These are phyloP conservation scores for Clarkia xantiana DNA, from an alignment of 345 rosid species.

Conservation along the genomic window DNA sequence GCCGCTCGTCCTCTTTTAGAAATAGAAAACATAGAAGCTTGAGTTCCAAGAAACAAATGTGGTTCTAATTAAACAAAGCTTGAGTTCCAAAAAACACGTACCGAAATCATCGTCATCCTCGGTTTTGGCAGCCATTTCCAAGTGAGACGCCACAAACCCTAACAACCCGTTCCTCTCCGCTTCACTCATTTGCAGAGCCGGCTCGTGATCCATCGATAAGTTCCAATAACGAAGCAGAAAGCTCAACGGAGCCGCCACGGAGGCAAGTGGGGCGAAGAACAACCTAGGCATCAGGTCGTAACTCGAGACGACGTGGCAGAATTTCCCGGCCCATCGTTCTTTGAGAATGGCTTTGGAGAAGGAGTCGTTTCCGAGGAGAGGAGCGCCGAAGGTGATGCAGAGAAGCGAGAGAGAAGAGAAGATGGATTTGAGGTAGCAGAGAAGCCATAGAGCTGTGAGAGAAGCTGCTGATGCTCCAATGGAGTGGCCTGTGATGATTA, in stretches of 20 bases:
- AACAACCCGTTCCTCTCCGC: constrained; percentile 13
- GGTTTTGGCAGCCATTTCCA: constrained; percentile 8
- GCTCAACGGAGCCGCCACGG: constrained; percentile 9
- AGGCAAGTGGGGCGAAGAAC: constrained; percentile 22
- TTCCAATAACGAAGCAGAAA: constrained; percentile 19
- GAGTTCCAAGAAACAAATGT: too few species aligned
- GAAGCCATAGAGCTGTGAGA: constrained; percentile 65
- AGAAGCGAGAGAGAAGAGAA: constrained; percentile 23
- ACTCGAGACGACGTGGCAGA: constrained; percentile 49
- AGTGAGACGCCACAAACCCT: neutral
- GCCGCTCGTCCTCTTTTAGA: too few species aligned
- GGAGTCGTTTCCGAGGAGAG: constrained; percentile 47
- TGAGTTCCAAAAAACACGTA: neutral
- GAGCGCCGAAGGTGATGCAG: constrained; percentile 74
- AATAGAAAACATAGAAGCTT: too few species aligned
- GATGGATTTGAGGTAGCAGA: constrained; percentile 27
- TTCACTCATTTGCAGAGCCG: constrained; percentile 9
- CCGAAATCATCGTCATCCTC: constrained; percentile 8
- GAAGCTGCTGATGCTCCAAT: constrained; percentile 51
- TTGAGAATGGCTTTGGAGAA: constrained; percentile 39
- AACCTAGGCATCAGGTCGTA: constrained; percentile 49
- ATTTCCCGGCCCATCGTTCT: constrained; percentile 49
- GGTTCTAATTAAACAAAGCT: too few species aligned
- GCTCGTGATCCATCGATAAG: constrained; percentile 14
- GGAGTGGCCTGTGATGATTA: constrained; percentile 67